Evolutionary conservation across 1,139 yeast species (phyloP).

Genomic region (Pichia sp.): DNA sequence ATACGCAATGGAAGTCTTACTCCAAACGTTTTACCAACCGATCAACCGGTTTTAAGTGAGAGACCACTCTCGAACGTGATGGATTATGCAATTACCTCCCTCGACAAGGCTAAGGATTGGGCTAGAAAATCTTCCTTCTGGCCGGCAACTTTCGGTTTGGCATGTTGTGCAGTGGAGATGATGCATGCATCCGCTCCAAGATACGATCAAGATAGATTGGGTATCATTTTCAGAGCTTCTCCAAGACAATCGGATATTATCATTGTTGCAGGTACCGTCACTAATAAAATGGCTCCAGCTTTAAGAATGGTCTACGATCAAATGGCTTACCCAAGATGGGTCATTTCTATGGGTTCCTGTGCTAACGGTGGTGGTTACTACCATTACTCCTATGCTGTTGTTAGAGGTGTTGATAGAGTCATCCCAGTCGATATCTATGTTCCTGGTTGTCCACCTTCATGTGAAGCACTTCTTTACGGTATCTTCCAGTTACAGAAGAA

Average conservation of each 20-base stretch:
- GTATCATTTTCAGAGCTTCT: conserved; percentile 90
- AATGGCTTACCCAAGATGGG: conserved; percentile 91
- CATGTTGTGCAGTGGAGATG: conserved; percentile 94
- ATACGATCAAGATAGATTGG: conserved; percentile 89
- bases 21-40: conserved; percentile 29
- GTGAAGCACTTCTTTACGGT: conserved; percentile 89
- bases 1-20: conserved; percentile 14
- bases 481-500: conserved; percentile 84
- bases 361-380: conserved; percentile 95
- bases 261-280: conserved; percentile 90
- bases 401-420: conserved; percentile 84
- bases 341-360: conserved; percentile 90
- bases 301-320: conserved; percentile 90
- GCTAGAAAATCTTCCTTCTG: conserved; percentile 89
- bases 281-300: conserved; percentile 93
- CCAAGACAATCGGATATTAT: conserved; percentile 92
- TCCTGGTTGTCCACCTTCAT: conserved; percentile 91
- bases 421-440: conserved; percentile 88
- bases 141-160: conserved; percentile 91
- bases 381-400: conserved; percentile 84
- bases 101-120: conserved; percentile 85
- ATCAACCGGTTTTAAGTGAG: conserved; percentile 46
- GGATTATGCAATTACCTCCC: conserved; percentile 80
- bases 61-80: conserved; percentile 49
- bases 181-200: conserved; percentile 92